A percentile compares a stretch with the other conserved stretches of the same genome.
phyloP scores from a whole-genome alignment of 768 basidiomycete genomes.

The Filobasidium wieringae region DNA sequence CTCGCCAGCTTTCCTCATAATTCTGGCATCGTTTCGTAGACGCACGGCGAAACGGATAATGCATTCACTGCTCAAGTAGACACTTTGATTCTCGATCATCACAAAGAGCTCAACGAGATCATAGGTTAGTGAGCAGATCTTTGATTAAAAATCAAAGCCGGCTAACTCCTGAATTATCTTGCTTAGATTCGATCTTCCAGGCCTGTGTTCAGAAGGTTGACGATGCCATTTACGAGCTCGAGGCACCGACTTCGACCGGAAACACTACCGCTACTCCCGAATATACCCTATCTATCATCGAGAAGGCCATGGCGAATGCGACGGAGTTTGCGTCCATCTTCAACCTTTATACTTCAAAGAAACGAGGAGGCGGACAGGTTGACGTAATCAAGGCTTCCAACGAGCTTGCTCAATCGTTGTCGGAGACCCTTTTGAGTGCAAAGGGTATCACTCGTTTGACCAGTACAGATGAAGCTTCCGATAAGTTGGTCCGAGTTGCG shows the following conservation, averaged over 20 bases:
- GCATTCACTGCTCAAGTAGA: constrained; percentile 96
- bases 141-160: neutral
- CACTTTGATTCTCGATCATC: constrained; percentile 85
- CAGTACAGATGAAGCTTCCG: constrained; percentile 79
- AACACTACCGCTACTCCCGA: constrained; percentile 97
- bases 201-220: constrained; percentile 95
- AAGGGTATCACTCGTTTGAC: constrained; percentile 92
- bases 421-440: constrained; percentile 82
- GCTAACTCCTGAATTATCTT: neutral
- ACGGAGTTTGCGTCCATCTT: constrained; percentile 92
- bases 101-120: constrained; percentile 95
- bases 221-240: constrained; percentile 91
- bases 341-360: constrained; percentile 69
- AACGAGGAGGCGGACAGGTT: constrained; percentile 84
- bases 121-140: constrained; percentile 53
- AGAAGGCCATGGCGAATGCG: constrained; percentile 86
- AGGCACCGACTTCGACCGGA: constrained; percentile 86
- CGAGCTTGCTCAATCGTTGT: constrained; percentile 82
- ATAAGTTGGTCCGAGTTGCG: constrained; percentile 74
- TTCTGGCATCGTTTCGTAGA: constrained; percentile 44
- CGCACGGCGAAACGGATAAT: constrained; percentile 69
- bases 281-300: constrained; percentile 95
- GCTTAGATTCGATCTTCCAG: constrained; percentile 82
- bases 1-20: neutral
- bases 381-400: constrained; percentile 97